Conservation (phyloP, 768 basidiomycete genomes). For the Boletus rubescentipes region DNA sequence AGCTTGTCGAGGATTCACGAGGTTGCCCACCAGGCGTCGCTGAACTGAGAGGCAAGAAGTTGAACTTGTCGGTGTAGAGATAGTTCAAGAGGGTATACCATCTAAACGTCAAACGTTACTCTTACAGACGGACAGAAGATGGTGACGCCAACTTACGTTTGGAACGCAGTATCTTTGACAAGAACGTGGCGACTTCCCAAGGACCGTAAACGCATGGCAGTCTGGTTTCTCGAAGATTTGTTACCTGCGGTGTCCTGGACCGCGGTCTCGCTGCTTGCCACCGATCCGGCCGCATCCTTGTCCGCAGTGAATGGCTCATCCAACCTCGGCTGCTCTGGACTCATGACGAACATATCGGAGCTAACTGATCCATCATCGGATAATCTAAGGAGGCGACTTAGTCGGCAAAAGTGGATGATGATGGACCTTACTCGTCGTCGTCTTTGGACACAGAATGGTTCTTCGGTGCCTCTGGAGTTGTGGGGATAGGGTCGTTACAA, state of each 20-base stretch:
- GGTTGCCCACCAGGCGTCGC: background rate
- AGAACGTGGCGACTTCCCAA: conserved; percentile 22
- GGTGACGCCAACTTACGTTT: conserved; percentile 16
- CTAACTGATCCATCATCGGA: conserved; percentile 12
- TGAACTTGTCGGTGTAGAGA: conserved; percentile 36
- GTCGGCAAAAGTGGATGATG: background rate
- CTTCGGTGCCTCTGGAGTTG: background rate
- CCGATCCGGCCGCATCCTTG: background rate
- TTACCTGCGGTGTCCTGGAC: background rate
- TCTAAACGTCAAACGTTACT: background rate
- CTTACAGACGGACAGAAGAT: background rate
- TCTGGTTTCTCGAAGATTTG: background rate
- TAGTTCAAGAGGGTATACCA: conserved; percentile 36
- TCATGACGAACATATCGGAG: conserved; percentile 23
- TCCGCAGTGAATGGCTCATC: background rate
- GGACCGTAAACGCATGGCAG: conserved; percentile 5
- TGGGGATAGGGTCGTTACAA: conserved; percentile 2
- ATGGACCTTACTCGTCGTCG: conserved; percentile 5
- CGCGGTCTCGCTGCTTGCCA: background rate
- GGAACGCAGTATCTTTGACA: conserved; percentile 28
- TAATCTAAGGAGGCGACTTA: conserved; percentile 2
- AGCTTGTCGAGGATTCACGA: background rate
- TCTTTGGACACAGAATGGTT: background rate
- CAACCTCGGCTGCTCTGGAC: conserved; percentile 3
- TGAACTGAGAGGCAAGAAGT: conserved; percentile 34